Base-by-base conservation (phyloP, 345 rosid genomes). In the Diplotaxis tenuifolia region DNA sequence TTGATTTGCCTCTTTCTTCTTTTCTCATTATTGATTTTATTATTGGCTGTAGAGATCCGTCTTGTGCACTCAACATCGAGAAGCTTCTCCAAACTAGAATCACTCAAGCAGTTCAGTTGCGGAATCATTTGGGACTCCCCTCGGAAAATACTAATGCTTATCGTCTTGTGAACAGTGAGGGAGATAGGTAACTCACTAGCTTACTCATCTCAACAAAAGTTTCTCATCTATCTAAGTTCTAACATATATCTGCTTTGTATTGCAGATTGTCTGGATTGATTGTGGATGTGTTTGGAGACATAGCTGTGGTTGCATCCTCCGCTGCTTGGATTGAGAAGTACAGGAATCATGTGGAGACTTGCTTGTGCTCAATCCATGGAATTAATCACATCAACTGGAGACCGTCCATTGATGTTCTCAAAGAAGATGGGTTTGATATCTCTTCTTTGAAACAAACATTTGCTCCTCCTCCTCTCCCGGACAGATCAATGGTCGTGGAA, bases 321-420 rank as follows among this genome's bases (percentile, higher is more conserved):
- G 97, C 97, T 72, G 96, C 97, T 76, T 91, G 97, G 97, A 86
- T 94, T 75, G 98, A 94, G 81, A 89, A 88, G 79, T 83, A 89
- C 80, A 94, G 77, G 82, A 62, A 38, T 42, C 80, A 91, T 62
- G 73, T 94, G 19, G 84, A 88, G 83, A 77, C 81, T 75, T 86
- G 84, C 80, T 76, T 89, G 21, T 70, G 85, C 71, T 83, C 82
- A 75, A 71, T 88, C 66, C 71, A 79, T 56, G 89, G 79, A 62
- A 83, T 94, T 59, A 78, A 78, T 78, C 89, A 89, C 79, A 73
- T 89, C 62, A 88, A 84, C 71, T 94, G 98, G 97, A 87, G 96
- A 80, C 95, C 92, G 0, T 91, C 96, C 25, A 60, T 86, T 81
- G 96, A 94, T 76, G 84, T 94, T 70, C 86, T 94, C 67, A 94